Conservation (phyloP, 2,329 filamentous ascomycete genomes). For the Aplosporella prunicola region DNA sequence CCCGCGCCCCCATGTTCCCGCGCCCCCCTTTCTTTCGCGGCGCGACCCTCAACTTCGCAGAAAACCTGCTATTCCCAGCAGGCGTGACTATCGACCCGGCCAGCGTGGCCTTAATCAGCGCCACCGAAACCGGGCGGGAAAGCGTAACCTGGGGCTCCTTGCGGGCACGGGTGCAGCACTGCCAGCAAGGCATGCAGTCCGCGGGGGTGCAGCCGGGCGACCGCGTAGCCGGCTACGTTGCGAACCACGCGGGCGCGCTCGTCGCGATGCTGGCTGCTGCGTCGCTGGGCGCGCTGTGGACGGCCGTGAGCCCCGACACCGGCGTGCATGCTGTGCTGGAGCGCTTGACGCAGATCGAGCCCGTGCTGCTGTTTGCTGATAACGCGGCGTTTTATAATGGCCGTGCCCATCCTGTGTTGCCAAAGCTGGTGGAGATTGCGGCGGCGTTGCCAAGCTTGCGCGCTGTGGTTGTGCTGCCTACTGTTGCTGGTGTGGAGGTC, state of each 20-base stretch:
- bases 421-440: slow-evolving; percentile 72
- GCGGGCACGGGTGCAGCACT: slow-evolving; percentile 65
- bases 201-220: slow-evolving; percentile 55
- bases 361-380: slow-evolving; percentile 74
- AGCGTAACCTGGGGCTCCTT: slow-evolving; percentile 69
- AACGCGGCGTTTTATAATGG: slow-evolving; percentile 87
- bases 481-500: slow-evolving; percentile 39
- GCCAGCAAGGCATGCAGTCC: slow-evolving; percentile 59
- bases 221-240: slow-evolving; percentile 64
- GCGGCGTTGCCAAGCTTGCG: slow-evolving; percentile 56
- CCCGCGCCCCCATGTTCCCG: slow-evolving; percentile 66
- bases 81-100: slow-evolving; percentile 44
- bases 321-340: slow-evolving; percentile 88
- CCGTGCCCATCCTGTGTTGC: slow-evolving; percentile 69
- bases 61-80: slow-evolving; percentile 81
- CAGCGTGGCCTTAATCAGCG: slow-evolving; percentile 64
- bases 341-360: slow-evolving; percentile 74
- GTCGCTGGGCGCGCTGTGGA: slow-evolving; percentile 82
- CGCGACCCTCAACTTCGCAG: slow-evolving; percentile 79
- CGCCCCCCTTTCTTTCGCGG: slow-evolving; percentile 77
- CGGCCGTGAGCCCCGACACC: slow-evolving; percentile 83
- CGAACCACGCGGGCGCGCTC: slow-evolving; percentile 79
- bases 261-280: slow-evolving; percentile 81
- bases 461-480: slow-evolving; percentile 65
- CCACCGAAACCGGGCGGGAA: slow-evolving; percentile 62